Percentiles rank a stretch among this genome's conserved stretches.
These are phyloP conservation scores for Ogataea pini DNA, from an alignment of 805 yeast genomes.

Conservation along the genomic window DNA sequence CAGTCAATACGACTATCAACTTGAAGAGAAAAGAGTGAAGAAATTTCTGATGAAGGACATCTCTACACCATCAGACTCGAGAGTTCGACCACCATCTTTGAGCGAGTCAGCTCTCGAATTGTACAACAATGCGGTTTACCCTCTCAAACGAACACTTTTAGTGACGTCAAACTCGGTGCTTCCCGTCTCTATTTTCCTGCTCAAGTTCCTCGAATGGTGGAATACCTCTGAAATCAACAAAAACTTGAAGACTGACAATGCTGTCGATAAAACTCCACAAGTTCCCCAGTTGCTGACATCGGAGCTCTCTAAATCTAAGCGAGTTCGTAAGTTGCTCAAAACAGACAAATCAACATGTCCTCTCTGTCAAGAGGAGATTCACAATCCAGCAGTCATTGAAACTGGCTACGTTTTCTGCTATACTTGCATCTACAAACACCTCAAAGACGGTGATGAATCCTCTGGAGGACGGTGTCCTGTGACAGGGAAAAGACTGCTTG, in stretches of 20 bases:
- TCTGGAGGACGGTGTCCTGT: constrained; percentile 81
- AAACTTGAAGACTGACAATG: constrained; percentile 51
- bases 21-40: constrained; percentile 33
- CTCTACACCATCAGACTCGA: constrained; percentile 22
- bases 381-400: constrained; percentile 84
- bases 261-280: constrained; percentile 16
- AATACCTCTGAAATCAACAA: constrained; percentile 66
- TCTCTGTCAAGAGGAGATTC: constrained; percentile 61
- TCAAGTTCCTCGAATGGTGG: constrained; percentile 95
- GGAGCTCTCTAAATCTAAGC: constrained; percentile 14
- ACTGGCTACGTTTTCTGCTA: constrained; percentile 92
- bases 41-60: constrained; percentile 13
- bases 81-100: constrained; percentile 44
- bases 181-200: constrained; percentile 77
- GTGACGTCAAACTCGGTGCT: constrained; percentile 47
- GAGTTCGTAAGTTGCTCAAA: constrained; percentile 19
- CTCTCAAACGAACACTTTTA: constrained; percentile 29
- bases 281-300: constrained; percentile 35
- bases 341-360: constrained; percentile 54
- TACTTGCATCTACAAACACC: constrained; percentile 72
- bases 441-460: constrained; percentile 47
- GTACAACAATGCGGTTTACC: constrained; percentile 17
- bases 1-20: constrained; percentile 49
- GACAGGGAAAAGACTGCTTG: constrained; percentile 69
- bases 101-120: constrained; percentile 36